Base-by-base conservation (phyloP, 176 grass and related monocot species). In the Aegilops umbellulata region DNA sequence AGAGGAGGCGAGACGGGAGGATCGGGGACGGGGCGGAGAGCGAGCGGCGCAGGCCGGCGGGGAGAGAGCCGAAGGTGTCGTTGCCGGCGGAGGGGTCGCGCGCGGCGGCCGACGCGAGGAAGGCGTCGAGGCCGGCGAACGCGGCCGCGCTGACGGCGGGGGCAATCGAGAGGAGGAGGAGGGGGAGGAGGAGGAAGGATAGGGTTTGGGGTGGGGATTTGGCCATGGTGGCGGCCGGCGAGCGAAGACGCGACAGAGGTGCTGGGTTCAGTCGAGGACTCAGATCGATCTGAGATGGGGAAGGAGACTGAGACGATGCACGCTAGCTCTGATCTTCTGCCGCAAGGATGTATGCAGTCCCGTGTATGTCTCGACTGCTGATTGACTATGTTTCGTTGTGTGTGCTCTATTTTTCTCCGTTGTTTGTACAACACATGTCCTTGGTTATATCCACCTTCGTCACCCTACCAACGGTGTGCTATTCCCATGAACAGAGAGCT, bases 31-130 rank as follows among this genome's bases (percentile, higher is more conserved):
- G 66, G 55, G 22, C 22, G 9, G 88, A 79, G 66, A 89, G 84
- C 55, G 39, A 11, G 71, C 90, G 89, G 60, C 72, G 88, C 12
- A 95, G 72, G 65, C 26, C 9, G 20, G 69, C 20, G 0, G 94
- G 77, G 58, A 95, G 94, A 25, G 88, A 60, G 35, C 9, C 24
- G 80, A 87, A 95, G 77, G 91, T 90, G 66, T 95, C 94, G 81
- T 91, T 91, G 20, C 34, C 22, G 22, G 91, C 94, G 20, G 77
- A 49, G 39, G 86, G 89, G 19, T 93, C 94, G 38, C 81, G 84
- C 64, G 34, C 22, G 84, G 65, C 69, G 32, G 86, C 77, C 2
- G 80, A 76, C 11, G 86, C 79, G 23, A 95, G 88, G 88, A 95
- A 89, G 86, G 88, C 62, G 44, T 93, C 91, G 65, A 95, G 86